phyloP scores from a whole-genome alignment of 2,329 filamentous ascomycete genomes.

The Zymoseptoria ardabiliae region DNA sequence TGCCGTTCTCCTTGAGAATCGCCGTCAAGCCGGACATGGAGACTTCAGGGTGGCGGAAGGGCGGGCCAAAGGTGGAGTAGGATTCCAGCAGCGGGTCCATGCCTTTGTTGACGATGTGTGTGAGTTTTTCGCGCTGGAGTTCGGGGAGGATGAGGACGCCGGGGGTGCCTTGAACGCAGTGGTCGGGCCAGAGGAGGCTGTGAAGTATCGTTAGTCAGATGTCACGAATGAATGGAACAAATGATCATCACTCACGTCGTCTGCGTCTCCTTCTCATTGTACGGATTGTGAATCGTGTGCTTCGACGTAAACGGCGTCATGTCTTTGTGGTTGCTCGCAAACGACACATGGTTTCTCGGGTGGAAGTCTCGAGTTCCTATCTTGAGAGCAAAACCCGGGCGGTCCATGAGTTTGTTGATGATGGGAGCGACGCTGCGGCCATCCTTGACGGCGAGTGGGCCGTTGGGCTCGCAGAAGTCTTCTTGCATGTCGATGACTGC shows the following conservation, averaged over 20 bases:
- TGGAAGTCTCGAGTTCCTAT: constrained; percentile 93
- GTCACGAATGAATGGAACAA: background rate
- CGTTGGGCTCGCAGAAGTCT: constrained; percentile 85
- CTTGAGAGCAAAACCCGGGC: constrained; percentile 60
- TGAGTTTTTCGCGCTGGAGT: constrained; percentile 53
- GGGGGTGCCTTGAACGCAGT: constrained; percentile 70
- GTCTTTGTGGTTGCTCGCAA: constrained; percentile 68
- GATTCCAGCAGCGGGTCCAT: constrained; percentile 70
- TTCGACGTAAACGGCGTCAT: constrained; percentile 61
- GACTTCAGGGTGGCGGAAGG: constrained; percentile 57
- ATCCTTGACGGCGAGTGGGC: constrained; percentile 70
- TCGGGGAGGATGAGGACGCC: constrained; percentile 70
- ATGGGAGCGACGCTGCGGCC: constrained; percentile 62
- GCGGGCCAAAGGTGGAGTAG: constrained; percentile 86
- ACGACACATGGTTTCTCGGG: constrained; percentile 75
- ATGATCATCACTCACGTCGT: constrained; percentile 39
- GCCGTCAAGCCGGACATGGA: constrained; percentile 55
- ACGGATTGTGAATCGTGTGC: constrained; percentile 59
- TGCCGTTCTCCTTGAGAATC: constrained; percentile 47
- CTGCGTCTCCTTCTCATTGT: constrained; percentile 56
- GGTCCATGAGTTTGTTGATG: constrained; percentile 67
- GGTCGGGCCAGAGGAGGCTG: constrained; percentile 77
- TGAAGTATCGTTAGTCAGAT: background rate
- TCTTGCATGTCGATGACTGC: constrained; percentile 52
- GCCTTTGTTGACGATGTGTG: constrained; percentile 71